Percentiles rank a stretch among this genome's conserved stretches.
phyloP scores from a whole-genome alignment of 1,284 basidiomycete genomes.

The Anthracocystis panici-leucophaei region DNA sequence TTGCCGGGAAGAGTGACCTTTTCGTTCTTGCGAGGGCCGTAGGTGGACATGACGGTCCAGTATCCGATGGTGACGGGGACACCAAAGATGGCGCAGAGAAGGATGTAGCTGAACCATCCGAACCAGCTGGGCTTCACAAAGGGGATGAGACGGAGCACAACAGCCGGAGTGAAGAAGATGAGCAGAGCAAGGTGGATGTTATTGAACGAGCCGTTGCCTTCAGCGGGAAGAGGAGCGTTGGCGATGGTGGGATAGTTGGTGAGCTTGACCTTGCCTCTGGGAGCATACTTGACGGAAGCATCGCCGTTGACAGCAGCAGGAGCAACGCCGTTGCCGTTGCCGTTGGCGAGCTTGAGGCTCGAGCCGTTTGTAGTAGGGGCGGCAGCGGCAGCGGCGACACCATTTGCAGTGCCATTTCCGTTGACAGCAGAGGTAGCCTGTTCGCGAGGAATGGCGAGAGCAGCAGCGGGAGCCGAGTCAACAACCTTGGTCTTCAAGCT shows the following conservation, averaged over 20 bases:
- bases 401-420: too few species aligned
- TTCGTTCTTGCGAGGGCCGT: slow-evolving; percentile 84
- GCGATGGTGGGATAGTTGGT: slow-evolving; percentile 66
- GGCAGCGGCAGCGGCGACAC: slow-evolving; percentile 5
- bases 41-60: slow-evolving; percentile 88
- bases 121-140: slow-evolving; percentile 68
- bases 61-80: slow-evolving; percentile 85
- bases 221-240: slow-evolving; percentile 67
- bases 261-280: slow-evolving; percentile 67
- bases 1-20: slow-evolving; percentile 84
- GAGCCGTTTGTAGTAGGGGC: slow-evolving; percentile 17
- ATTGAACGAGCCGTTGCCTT: slow-evolving; percentile 70
- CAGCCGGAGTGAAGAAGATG: slow-evolving; percentile 65
- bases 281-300: slow-evolving; percentile 49
- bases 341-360: slow-evolving; percentile 36
- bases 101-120: slow-evolving; percentile 64
- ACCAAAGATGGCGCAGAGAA: slow-evolving; percentile 79
- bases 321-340: slow-evolving; percentile 1
- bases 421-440: slow-evolving; percentile 6
- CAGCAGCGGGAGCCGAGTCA: slow-evolving; percentile 21
- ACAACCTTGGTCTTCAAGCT: slow-evolving; percentile 17
- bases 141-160: slow-evolving; percentile 65
- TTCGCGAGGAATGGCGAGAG: slow-evolving; percentile 14
- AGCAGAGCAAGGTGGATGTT: slow-evolving; percentile 79
- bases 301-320: slow-evolving; percentile 13